Evolutionary conservation across 2,329 filamentous ascomycete species (phyloP).

Genomic region (Phoma sp.): DNA sequence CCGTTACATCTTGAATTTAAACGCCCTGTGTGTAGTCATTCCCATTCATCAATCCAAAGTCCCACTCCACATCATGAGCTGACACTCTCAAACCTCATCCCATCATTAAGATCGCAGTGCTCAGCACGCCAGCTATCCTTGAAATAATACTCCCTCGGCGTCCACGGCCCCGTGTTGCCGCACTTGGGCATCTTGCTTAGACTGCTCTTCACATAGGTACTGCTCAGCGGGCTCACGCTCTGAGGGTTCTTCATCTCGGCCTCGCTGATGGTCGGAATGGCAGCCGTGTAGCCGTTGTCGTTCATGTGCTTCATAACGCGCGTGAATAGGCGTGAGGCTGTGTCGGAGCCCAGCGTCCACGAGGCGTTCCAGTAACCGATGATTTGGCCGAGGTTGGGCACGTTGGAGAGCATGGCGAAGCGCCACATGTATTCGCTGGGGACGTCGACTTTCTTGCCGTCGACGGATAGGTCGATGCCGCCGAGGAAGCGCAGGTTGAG

Average conservation of each 20-base stretch:
- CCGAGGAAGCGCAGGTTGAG: conserved; percentile 65
- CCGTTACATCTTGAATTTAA: no score
- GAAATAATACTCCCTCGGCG: conserved; percentile 54
- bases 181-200: conserved; percentile 55
- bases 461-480: conserved; percentile 59
- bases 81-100: conserved; percentile 47
- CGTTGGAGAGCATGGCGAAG: conserved; percentile 66
- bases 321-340: conserved; percentile 57
- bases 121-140: conserved; percentile 53
- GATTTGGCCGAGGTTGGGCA: conserved; percentile 67
- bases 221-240: conserved; percentile 55
- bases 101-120: conserved; percentile 52
- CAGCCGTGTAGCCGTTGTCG: conserved; percentile 51
- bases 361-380: conserved; percentile 67
- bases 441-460: conserved; percentile 57
- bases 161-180: conserved; percentile 55
- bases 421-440: conserved; percentile 66
- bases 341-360: conserved; percentile 70
- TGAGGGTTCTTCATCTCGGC: conserved; percentile 49
- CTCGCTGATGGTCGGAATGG: conserved; percentile 55
- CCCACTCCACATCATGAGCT: conserved; percentile 21
- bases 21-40: no score
- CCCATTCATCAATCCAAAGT: no score
- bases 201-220: conserved; percentile 60
- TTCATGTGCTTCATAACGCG: conserved; percentile 62